Base-by-base conservation (phyloP, 257 asterid species). In the Solanum stenotomum region DNA sequence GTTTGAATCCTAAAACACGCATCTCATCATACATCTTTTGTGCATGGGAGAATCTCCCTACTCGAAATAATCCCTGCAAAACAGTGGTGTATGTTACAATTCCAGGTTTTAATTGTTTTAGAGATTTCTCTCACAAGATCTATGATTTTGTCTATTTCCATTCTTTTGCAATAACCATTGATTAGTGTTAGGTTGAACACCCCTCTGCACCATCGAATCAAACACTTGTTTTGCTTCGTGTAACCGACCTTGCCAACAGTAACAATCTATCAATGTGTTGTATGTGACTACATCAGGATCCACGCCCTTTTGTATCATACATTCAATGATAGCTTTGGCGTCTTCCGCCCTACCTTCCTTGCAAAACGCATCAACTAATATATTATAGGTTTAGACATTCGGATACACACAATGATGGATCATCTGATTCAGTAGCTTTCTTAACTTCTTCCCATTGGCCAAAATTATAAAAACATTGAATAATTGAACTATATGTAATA, bases 371-470 rank as follows among this genome's bases (percentile, higher is more conserved):
- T 90, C 86, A 2, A 81, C 29, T 52, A 52, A 52, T 52, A 52
- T 16, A 52, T 52, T 52, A 52, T 16, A 52, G 23, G 23, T 52
- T 0, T 52, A 16, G 23, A 85, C 70, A 87, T 56, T 14, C 3
- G 82, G 87, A 38, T 27, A n/a, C 7, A 87, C 67, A 14, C 78
- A 46, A 11, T 37, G 44, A 42, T 35, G 25, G 13, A 10, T 16
- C 87, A 89, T 91, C 42, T 85, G 76, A 31, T 16, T 71, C 3
- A 71, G 49, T 15, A 88, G 56, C 56, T 44, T 63, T 49, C 67
- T 40, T 85, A 3, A 33, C 90, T 72, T 88, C 87, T 23, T 85
- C 33, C 89, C 87, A 87, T 67, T 42, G 79, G 79, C 90, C 38
- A 31, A 76, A 49, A 71, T 35, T 38, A 84, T 88, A 84, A 27